These are phyloP conservation scores for Komagataella mondaviorum DNA, from an alignment of 805 yeast species.

Conservation along the genomic window DNA sequence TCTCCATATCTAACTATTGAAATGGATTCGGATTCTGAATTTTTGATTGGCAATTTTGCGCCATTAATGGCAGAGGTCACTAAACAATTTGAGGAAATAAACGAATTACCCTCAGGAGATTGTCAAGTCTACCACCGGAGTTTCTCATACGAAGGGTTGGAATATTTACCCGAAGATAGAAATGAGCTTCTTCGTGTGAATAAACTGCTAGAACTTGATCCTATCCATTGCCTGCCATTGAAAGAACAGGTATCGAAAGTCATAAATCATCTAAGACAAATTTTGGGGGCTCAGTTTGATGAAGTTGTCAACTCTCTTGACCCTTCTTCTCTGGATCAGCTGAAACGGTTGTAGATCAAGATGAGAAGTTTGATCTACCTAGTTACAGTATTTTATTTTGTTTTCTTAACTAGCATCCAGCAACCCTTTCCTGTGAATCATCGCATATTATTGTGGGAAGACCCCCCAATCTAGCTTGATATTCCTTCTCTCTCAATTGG, in stretches of 20 bases:
- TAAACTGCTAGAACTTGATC: constrained; percentile 24
- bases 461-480: neutral
- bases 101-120: constrained; percentile 47
- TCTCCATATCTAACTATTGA: constrained; percentile 17
- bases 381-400: no score
- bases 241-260: constrained; percentile 25
- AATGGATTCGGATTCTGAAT: constrained; percentile 4
- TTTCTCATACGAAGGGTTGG: constrained; percentile 20
- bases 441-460: no score
- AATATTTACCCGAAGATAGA: constrained; percentile 13
- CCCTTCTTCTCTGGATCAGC: constrained; percentile 16
- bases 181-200: constrained; percentile 30
- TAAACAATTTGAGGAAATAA: constrained; percentile 57
- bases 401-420: neutral
- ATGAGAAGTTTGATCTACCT: neutral
- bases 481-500: neutral
- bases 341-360: constrained; percentile 4
- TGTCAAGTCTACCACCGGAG: constrained; percentile 36
- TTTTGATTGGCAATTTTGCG: constrained; percentile 13
- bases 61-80: constrained; percentile 11
- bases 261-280: constrained; percentile 15
- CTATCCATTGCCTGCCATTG: constrained; percentile 39
- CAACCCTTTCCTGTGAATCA: no score
- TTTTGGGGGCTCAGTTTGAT: constrained; percentile 18
- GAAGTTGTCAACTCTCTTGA: constrained; percentile 19